Conservation (phyloP, 2,329 filamentous ascomycete species). For the Lasiodiplodia hormozganensis region DNA sequence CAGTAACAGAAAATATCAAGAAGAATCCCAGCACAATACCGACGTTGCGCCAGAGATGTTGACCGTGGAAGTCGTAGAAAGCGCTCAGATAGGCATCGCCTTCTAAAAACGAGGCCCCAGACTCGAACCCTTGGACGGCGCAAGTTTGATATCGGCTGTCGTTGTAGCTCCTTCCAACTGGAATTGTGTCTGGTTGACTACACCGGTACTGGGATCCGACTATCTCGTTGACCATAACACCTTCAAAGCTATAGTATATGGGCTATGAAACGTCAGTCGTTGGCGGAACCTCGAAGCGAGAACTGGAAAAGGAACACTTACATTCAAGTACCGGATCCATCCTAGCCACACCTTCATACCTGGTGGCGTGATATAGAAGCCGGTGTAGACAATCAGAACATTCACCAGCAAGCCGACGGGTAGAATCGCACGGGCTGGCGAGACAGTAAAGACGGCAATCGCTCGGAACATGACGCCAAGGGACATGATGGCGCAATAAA, state of each 20-base stretch:
- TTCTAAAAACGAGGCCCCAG: background rate
- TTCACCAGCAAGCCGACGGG: background rate
- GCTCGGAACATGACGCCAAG: conserved; percentile 1
- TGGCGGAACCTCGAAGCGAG: no score
- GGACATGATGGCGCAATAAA: background rate
- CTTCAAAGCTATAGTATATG: conserved; percentile 5
- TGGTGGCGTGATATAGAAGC: background rate
- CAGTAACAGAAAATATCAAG: background rate
- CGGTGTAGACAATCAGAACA: background rate
- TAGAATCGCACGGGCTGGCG: background rate
- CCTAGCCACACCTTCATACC: background rate
- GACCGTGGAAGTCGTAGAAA: background rate
- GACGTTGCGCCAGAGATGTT: background rate
- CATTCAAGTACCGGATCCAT: background rate
- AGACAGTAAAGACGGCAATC: background rate
- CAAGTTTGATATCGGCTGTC: background rate
- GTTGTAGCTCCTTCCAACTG: background rate
- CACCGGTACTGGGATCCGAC: background rate
- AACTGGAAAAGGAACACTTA: background rate
- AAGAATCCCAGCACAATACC: background rate
- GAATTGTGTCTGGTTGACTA: background rate
- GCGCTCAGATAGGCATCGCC: background rate
- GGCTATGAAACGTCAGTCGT: background rate
- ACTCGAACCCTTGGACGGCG: background rate
- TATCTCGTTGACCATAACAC: background rate